Percentiles rank a stretch among this genome's conserved stretches.
Conservation (phyloP, 2,329 filamentous ascomycete genomes). For the Xylaria sp. region DNA sequence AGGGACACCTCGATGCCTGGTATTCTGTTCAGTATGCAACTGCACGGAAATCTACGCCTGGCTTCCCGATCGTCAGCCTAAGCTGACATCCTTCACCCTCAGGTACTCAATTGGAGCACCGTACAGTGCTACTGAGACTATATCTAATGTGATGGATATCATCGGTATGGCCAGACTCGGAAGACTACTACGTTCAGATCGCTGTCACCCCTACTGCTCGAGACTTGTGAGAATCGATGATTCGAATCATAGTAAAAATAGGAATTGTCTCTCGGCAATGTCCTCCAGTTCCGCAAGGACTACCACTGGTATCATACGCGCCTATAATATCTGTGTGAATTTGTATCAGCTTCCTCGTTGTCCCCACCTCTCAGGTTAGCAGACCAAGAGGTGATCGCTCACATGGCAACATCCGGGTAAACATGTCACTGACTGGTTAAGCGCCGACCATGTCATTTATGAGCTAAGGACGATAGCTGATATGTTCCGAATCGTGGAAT, state of each 20-base stretch:
- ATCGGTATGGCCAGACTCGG: neutral
- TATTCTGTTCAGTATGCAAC: neutral
- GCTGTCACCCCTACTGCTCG: neutral
- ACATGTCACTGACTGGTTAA: neutral
- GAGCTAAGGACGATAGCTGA: neutral
- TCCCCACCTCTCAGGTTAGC: neutral
- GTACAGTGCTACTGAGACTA: too few relatives aligned
- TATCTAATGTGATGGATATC: neutral
- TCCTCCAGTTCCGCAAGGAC: too few relatives aligned
- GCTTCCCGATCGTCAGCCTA: too few relatives aligned
- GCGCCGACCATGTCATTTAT: slow-evolving; percentile 21
- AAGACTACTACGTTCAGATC: neutral
- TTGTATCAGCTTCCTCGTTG: neutral
- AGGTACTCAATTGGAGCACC: too few relatives aligned
- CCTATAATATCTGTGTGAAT: too few relatives aligned
- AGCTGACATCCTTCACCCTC: too few relatives aligned
- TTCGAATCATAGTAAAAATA: neutral
- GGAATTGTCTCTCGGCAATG: neutral
- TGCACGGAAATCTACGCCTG: too few relatives aligned
- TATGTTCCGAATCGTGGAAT: slow-evolving; percentile 28
- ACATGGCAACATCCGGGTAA: slow-evolving; percentile 1
- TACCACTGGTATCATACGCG: too few relatives aligned
- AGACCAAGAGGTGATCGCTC: neutral
- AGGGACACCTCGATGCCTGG: slow-evolving; percentile 6
- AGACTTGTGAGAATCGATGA: neutral